Base-by-base conservation (phyloP, 2,329 filamentous ascomycete species). In the Ophiognomonia clavigignenti-juglandacearum region DNA sequence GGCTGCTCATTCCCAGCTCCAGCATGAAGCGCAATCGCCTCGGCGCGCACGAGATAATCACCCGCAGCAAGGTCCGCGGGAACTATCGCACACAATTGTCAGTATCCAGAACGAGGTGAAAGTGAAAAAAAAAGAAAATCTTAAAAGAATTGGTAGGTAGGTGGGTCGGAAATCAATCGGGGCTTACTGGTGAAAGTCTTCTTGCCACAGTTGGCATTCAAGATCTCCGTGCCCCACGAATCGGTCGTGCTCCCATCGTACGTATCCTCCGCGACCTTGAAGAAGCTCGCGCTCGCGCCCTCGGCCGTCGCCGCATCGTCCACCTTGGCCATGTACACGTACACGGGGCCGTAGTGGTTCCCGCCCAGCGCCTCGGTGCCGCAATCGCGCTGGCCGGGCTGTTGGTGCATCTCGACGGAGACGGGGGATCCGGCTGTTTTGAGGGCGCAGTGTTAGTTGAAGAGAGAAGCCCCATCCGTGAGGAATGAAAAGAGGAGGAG, bases 391-490 rank as follows among this genome's bases (percentile, higher is more conserved):
- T 76, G 71, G 39, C 48, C 53, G 38, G 53, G 53, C 44, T 51
- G 48, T 20, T 72, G 69, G 62, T 78, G 75, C 71, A 79, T 78
- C 58, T 78, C 75, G 5, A 78, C 68, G 0, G 71, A 74, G 27
- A 78, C 65, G 3, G 62, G 67, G n/a, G 64, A 62, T 3, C 73
- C 73, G 11, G 70, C 71, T 39, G 59, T 56, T 22, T 70, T 48
- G 67, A 67, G 9, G 47, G 10, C 34, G 35, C 24, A 9, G 24
- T 3, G 2, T n/a, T n/a, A n/a, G n/a, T n/a, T n/a, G n/a, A n/a
- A n/a, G n/a, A n/a, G n/a, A n/a, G n/a, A n/a, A n/a, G n/a, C n/a
- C n/a, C n/a, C n/a, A n/a, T n/a, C n/a, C n/a, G n/a, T n/a, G n/a
- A n/a, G n/a, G n/a, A n/a, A n/a, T n/a, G n/a, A n/a, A n/a, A n/a